Base-by-base conservation (phyloP, 2,329 filamentous ascomycete species). In the Botryotinia convoluta region DNA sequence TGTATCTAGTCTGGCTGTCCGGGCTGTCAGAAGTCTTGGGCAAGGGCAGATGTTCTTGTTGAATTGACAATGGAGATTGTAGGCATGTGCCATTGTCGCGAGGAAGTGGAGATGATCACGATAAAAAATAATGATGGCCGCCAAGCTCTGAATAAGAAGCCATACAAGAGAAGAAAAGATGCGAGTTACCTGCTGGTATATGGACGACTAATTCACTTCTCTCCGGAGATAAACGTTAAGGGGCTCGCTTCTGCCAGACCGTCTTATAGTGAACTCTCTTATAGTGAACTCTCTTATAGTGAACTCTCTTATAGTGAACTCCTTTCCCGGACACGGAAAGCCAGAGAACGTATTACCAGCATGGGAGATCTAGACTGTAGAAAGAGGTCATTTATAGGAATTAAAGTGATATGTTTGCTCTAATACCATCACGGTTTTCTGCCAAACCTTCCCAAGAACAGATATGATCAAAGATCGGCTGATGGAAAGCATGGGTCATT, bases 91-190 rank as follows among this genome's bases (percentile, higher is more conserved):
- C 2, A 0, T 22, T 35, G 18, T n/a, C 26, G 12, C 12, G 5
- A 16, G 18, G 7, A 42, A 22, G 9, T 63, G 14, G 3, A 29
- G 16, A n/a, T 10, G 35, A 39, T 16, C 14, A 63, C 32, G 18
- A 42, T 29, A 18, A n/a, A 6, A 32, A n/a, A n/a, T n/a, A 32
- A 42, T 29, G 8, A 39, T 63, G 16, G 14, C 9, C 9, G 32
- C n/a, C 61, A 63, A 44, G 26, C 29, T 29, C 61, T 12, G 29
- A 32, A 44, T 8, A 29, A 9, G 26, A 63, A 29, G n/a, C 9
- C 4, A 32, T 10, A 22, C 12, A n/a, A 4, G 3, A n/a, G 16
- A 45, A 12, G 1, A 45, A 18, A 0, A 44, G 0, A 0, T 45
- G 9, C 22, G n/a, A 32, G 45, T 5, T 10, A 45, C 39, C 39